phyloP scores from a whole-genome alignment of 805 yeast species.

The Saccharomycopsis amapae region DNA sequence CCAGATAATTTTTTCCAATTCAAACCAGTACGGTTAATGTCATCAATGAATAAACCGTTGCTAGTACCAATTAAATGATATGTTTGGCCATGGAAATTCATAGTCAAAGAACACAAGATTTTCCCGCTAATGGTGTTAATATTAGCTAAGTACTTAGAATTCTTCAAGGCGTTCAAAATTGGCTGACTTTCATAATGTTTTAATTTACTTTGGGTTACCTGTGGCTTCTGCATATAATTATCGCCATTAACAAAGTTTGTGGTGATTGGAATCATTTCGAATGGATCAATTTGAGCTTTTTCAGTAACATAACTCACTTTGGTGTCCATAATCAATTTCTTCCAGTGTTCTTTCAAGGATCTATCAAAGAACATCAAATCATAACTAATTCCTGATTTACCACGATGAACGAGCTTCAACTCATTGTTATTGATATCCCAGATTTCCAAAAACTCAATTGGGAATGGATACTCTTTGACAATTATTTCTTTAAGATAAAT shows the following conservation, averaged over 20 bases:
- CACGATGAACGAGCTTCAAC: slow-evolving; percentile 12
- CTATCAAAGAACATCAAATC: slow-evolving; percentile 16
- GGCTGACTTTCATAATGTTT: slow-evolving; percentile 9
- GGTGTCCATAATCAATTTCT: slow-evolving; percentile 16
- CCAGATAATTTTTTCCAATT: slow-evolving; percentile 22
- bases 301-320: slow-evolving; percentile 12
- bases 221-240: not conserved
- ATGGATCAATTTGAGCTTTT: slow-evolving; percentile 13
- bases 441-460: slow-evolving; percentile 19
- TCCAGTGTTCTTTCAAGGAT: slow-evolving; percentile 17
- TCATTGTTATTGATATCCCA: slow-evolving; percentile 8
- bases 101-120: slow-evolving; percentile 18
- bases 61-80: slow-evolving; percentile 21
- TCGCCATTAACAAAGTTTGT: slow-evolving; percentile 7
- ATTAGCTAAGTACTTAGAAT: slow-evolving; percentile 4
- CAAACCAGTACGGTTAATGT: slow-evolving; percentile 21
- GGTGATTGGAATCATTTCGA: slow-evolving; percentile 13
- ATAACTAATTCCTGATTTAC: slow-evolving; percentile 9
- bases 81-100: slow-evolving; percentile 16
- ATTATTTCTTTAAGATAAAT: slow-evolving; percentile 19
- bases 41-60: slow-evolving; percentile 20
- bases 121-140: slow-evolving; percentile 12
- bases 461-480: slow-evolving; percentile 20
- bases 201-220: not conserved
- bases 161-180: slow-evolving; percentile 12